A percentile compares a stretch with the other conserved stretches of the same genome.
Conservation (phyloP, 768 basidiomycete species). For the Leccinum imitatum region DNA sequence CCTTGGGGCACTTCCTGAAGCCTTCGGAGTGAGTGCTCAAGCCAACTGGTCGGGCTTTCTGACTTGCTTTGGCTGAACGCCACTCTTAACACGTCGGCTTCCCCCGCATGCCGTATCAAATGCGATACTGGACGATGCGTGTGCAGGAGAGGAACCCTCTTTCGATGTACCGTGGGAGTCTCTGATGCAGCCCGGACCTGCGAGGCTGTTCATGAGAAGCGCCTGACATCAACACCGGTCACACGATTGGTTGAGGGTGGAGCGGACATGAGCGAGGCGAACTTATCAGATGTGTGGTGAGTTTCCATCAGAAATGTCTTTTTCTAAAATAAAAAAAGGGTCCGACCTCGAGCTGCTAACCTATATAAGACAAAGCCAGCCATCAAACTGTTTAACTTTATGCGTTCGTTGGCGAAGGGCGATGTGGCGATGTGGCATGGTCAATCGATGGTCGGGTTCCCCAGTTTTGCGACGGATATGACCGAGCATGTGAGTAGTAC, state of each 20-base stretch:
- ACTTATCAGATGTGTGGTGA: constrained; percentile 29
- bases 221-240: constrained; percentile 8
- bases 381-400: constrained; percentile 33
- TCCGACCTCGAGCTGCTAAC: constrained; percentile 35
- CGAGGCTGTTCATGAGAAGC: constrained; percentile 12
- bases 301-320: constrained; percentile 26
- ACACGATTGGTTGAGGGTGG: constrained; percentile 23
- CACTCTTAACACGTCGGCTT: constrained; percentile 22
- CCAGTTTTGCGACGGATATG: constrained; percentile 28
- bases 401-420: constrained; percentile 19
- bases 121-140: constrained; percentile 29
- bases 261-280: constrained; percentile 19
- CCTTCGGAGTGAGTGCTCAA: constrained; percentile 23
- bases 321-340: constrained; percentile 9
- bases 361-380: constrained; percentile 28
- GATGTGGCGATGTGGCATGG: constrained; percentile 14
- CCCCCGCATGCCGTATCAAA: constrained; percentile 27
- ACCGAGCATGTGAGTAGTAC: constrained; percentile 34
- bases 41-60: not conserved
- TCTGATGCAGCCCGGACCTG: constrained; percentile 24
- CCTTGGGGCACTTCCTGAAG: constrained; percentile 30
- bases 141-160: constrained; percentile 20
- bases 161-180: constrained; percentile 22
- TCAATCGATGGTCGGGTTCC: not conserved
- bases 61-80: not conserved